A percentile compares a stretch with the other conserved stretches of the same genome.
phyloP scores from a whole-genome alignment of 345 rosid genomes.

The Eucalyptus erythrocorys region DNA sequence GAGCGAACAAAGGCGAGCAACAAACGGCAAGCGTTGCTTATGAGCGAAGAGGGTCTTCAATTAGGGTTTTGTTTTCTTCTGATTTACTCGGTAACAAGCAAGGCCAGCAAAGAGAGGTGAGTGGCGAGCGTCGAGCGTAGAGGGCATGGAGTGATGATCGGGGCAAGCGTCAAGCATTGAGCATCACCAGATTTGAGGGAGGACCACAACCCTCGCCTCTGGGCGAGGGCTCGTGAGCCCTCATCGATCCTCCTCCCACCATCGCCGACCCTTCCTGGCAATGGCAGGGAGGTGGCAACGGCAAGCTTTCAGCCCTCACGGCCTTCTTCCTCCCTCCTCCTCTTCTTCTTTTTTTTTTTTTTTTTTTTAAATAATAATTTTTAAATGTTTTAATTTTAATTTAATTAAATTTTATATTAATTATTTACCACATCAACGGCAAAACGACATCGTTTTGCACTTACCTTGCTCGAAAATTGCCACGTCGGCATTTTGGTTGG shows the following conservation, averaged over 20 bases:
- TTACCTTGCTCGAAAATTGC: accelerated
- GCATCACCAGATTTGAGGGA: no score
- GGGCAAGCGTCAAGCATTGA: accelerated
- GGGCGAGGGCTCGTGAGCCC: no score
- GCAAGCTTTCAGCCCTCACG: accelerated
- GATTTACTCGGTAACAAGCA: accelerated
- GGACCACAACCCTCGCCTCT: no score
- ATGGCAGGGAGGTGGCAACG: accelerated
- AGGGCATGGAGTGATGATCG: accelerated
- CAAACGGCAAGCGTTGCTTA: accelerated
- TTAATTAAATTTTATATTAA: no score
- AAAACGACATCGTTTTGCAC: accelerated
- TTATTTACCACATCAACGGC: accelerated
- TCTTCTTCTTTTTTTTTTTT: no score
- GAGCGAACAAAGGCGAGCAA: accelerated
- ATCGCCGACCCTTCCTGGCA: accelerated
- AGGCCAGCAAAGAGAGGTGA: accelerated
- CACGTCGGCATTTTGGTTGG: accelerated
- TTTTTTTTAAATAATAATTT: no score
- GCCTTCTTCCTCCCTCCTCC: no score
- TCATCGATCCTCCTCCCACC: accelerated
- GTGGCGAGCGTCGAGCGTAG: accelerated
- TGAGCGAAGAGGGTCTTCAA: no score
- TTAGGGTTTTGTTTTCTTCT: no score
- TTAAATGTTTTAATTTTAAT: no score